Base-by-base conservation (phyloP, 805 yeast species). In the Sugiyamaella mastotermitis region DNA sequence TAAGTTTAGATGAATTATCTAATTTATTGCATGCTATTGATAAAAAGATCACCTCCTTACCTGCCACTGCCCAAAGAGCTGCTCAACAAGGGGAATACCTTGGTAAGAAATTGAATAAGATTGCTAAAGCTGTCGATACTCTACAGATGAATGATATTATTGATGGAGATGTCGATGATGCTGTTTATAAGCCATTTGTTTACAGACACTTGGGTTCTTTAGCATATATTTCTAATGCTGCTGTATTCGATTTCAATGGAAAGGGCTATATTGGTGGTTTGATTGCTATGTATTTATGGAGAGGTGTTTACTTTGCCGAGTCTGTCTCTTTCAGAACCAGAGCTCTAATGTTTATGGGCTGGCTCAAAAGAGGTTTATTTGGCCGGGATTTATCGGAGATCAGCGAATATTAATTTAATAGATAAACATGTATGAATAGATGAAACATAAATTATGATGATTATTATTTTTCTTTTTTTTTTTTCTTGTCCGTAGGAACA, bases 11-110 rank as follows among this genome's bases (percentile, higher is more conserved):
- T 33, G 79, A 78, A 44, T 64, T 79, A 23, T 61, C 71, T 20
- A 58, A 61, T 10, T 53, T 77, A 43, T 58, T 79, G 45, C 62
- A 68, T 39, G 75, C 72, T 39, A 71, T 77, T 19, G 83, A 79
- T 52, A 66, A 75, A 13, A 74, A 76, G 56, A 75, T 78, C 41
- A 77, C 83, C 4, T 74, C 83, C 2, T 58, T 79, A 48, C 85
- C 86, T 3, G 83, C 84, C 6, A 79, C 85, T 7, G 85, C 85
- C 7, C 86, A 79, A 62, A 68, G 84, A 41, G 84, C 85, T 2
- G 67, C 72, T 46, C 86, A 79, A 57, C 86, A 79, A 57, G 86
- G 86, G 44, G 65, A 67, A 41, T 79, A 79, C 49, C 55, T 79
- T 25, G 85, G 80, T 40, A 71, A 69, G 49, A 78, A 79, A 56